These are phyloP conservation scores for Saksenaea oblongispora DNA, from an alignment of 371 early-diverging fungal species.

Conservation along the genomic window DNA sequence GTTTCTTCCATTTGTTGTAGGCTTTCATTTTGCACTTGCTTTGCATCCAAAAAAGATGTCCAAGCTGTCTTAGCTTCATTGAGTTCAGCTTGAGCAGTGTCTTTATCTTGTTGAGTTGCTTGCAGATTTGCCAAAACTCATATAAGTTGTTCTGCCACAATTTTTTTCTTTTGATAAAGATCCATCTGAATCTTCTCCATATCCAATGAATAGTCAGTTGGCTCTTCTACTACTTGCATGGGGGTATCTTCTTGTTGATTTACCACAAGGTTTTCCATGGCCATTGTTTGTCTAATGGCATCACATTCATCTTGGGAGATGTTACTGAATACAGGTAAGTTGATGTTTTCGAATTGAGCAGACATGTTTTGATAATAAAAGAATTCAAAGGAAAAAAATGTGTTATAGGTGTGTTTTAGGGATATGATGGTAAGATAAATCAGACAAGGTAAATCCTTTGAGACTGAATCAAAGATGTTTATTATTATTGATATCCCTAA, in stretches of 20 bases:
- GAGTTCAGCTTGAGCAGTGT: background rate
- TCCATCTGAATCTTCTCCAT: background rate
- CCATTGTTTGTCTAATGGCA: background rate
- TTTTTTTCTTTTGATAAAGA: background rate
- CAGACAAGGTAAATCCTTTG: too few relatives aligned
- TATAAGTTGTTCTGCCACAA: background rate
- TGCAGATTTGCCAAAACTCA: background rate
- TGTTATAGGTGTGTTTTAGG: too few relatives aligned
- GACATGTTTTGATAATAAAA: background rate
- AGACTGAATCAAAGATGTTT: too few relatives aligned
- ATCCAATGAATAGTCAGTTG: background rate
- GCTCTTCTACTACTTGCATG: background rate
- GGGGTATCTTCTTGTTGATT: background rate
- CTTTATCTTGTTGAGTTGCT: background rate
- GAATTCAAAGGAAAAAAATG: background rate
- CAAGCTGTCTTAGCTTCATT: background rate
- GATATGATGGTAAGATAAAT: too few relatives aligned
- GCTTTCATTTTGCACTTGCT: background rate
- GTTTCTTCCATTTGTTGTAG: background rate
- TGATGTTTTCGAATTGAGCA: background rate
- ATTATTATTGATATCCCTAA: too few relatives aligned
- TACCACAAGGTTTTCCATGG: background rate
- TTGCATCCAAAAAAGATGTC: background rate
- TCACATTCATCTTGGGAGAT: background rate
- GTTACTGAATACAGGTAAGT: background rate